Percentiles rank a stretch among this genome's conserved stretches.
Conservation (phyloP, 208 protist species). For the Phytomonas francai region DNA sequence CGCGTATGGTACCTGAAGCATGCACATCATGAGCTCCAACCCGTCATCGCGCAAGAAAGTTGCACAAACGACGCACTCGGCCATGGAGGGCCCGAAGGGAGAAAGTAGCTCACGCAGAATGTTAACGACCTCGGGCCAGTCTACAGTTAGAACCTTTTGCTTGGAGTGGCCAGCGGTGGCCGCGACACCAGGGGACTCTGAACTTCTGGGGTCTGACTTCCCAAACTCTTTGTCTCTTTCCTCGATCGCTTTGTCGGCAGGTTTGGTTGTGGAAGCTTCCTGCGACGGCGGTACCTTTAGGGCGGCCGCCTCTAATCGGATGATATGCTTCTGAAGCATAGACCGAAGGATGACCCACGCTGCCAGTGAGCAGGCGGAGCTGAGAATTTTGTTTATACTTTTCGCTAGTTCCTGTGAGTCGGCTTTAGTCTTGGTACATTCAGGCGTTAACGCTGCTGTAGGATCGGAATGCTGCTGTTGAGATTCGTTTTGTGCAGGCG, state of each 20-base stretch:
- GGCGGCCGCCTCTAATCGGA: not conserved
- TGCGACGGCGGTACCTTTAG: conserved; percentile 9
- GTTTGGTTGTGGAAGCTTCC: not conserved
- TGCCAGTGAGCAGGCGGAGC: conserved; percentile 35
- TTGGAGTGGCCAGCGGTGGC: not conserved
- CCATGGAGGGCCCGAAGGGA: conserved; percentile 15
- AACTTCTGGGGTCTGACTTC: not conserved
- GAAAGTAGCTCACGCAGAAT: conserved; percentile 32
- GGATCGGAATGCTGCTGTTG: not conserved
- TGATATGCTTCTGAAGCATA: conserved; percentile 49
- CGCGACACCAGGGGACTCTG: not conserved
- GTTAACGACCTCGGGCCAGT: conserved; percentile 54
- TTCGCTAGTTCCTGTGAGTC: conserved; percentile 23
- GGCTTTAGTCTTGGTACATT: not conserved
- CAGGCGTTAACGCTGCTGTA: not conserved
- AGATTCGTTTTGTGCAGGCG: not conserved
- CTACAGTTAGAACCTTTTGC: conserved; percentile 22
- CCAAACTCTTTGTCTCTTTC: not conserved
- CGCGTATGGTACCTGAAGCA: conserved; percentile 57
- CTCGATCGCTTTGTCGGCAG: not conserved
- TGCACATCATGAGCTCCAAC: conserved; percentile 68
- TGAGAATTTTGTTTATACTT: conserved; percentile 39
- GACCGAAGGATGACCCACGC: conserved; percentile 60
- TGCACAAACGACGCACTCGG: conserved; percentile 53
- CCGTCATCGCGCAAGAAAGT: conserved; percentile 72